phyloP scores from a whole-genome alignment of 495 filamentous ascomycete species.

The Xylaria nigripes region DNA sequence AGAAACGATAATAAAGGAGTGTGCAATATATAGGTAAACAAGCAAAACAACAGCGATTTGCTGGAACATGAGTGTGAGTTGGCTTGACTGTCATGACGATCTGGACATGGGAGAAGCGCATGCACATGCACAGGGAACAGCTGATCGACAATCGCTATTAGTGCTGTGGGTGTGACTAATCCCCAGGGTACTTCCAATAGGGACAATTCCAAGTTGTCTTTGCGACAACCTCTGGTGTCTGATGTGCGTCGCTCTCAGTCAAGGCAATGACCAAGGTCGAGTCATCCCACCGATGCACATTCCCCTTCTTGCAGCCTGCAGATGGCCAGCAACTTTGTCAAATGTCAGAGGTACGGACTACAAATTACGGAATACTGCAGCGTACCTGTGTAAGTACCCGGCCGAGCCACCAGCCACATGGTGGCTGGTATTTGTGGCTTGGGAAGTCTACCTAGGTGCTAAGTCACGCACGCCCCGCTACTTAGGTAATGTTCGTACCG shows the following conservation, averaged over 20 bases:
- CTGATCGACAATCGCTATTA: not conserved
- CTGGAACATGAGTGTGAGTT: not conserved
- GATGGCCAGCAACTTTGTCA: no score
- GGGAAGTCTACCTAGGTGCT: not conserved
- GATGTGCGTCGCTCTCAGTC: not conserved
- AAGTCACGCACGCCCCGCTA: no score
- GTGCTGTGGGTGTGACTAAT: not conserved
- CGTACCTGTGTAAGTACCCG: no score
- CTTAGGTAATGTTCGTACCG: no score
- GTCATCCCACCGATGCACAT: constrained; percentile 21
- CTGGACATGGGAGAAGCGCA: not conserved
- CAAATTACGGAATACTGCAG: no score
- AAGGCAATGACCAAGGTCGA: constrained; percentile 10
- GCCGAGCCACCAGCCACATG: not conserved
- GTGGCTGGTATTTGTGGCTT: not conserved
- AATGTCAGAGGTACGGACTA: no score
- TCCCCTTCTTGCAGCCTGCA: constrained; percentile 8
- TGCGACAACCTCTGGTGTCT: no score
- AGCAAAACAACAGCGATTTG: not conserved
- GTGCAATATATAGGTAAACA: not conserved
- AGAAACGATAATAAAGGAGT: no score
- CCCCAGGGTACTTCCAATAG: no score
- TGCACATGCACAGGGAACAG: not conserved
- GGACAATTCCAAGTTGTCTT: no score
- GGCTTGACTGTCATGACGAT: not conserved